Conservation (phyloP, 345 rosid genomes). For the Eucalyptus pauciflora region DNA sequence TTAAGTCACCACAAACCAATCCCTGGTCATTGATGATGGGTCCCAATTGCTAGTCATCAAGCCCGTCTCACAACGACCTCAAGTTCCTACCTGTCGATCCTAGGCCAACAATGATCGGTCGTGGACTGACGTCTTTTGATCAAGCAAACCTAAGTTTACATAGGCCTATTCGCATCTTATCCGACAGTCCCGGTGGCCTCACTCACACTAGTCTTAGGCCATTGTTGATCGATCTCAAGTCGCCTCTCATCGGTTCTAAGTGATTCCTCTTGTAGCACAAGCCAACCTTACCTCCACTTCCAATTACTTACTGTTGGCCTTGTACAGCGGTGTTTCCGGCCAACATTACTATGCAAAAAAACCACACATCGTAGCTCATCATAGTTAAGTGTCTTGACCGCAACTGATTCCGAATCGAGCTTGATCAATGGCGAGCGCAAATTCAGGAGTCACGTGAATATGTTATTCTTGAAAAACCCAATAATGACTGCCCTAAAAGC, state of each 20-base stretch:
- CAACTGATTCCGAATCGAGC: neutral
- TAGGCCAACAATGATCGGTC: neutral
- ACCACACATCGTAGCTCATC: neutral
- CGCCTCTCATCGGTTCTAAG: neutral
- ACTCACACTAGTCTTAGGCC: neutral
- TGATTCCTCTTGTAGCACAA: neutral
- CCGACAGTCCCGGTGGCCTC: accelerated
- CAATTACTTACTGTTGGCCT: neutral
- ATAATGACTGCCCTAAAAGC: neutral
- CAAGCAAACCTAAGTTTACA: neutral
- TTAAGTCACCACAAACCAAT: neutral
- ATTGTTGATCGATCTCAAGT: neutral
- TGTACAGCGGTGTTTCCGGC: neutral
- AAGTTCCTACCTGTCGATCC: neutral
- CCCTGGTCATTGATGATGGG: neutral
- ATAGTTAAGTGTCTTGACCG: neutral
- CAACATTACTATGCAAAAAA: neutral
- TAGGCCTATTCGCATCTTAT: neutral
- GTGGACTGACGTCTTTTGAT: neutral
- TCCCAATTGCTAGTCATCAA: neutral
- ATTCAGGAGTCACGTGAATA: neutral
- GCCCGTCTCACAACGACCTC: neutral
- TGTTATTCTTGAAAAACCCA: neutral
- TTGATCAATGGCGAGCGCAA: neutral
- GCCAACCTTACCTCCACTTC: neutral